Conservation (phyloP, 1,139 yeast genomes). For the Arxiozyma telluris region DNA sequence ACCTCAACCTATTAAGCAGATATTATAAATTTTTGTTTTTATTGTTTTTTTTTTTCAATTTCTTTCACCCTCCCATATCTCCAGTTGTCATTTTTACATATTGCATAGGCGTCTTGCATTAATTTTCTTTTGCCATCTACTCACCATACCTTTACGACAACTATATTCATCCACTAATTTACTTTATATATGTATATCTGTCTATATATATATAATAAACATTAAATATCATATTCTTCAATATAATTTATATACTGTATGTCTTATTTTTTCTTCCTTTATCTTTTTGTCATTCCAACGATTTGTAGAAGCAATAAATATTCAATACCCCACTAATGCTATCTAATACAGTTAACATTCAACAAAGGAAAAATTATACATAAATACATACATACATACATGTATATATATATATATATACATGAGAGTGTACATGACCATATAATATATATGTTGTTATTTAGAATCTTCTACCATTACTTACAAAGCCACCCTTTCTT, state of each 20-base stretch:
- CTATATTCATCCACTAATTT: not conserved
- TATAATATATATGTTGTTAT: not conserved
- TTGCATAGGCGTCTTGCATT: not conserved
- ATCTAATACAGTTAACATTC: not conserved
- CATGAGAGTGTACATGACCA: not conserved
- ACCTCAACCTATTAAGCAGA: constrained; percentile 29
- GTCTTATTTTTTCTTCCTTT: not conserved
- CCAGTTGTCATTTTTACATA: not conserved
- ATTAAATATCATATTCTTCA: not conserved
- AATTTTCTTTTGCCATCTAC: not conserved
- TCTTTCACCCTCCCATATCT: not conserved
- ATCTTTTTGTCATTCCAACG: not conserved
- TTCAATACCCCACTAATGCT: not conserved
- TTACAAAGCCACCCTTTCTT: not conserved
- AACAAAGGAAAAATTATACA: not conserved
- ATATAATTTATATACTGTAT: not conserved
- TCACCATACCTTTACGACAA: not conserved
- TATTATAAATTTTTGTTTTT: constrained; percentile 9
- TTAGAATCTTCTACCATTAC: not conserved
- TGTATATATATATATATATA: not conserved
- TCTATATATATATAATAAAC: not conserved
- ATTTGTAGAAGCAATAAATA: not conserved
- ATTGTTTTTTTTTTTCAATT: too few species aligned
- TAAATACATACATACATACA: too few species aligned
- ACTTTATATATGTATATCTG: too few species aligned